A percentile compares a stretch with the other conserved stretches of the same genome.
These are phyloP conservation scores for Geotrichum histeridarum DNA, from an alignment of 1,139 yeast species.

Conservation along the genomic window DNA sequence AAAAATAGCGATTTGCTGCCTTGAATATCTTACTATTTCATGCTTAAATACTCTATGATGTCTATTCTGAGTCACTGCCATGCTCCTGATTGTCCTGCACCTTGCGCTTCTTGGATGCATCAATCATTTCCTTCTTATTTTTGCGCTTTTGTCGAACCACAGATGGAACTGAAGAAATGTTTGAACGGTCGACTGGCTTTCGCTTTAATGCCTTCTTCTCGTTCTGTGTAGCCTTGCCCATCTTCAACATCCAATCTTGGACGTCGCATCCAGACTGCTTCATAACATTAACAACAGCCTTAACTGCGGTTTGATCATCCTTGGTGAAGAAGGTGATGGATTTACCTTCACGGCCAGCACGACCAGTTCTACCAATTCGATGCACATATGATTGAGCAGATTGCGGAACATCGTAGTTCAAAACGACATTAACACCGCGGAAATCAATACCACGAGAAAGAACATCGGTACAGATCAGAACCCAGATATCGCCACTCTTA, in stretches of 20 bases:
- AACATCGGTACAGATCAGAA: slow-evolving; percentile 92
- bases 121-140: slow-evolving; percentile 66
- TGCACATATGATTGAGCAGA: slow-evolving; percentile 94
- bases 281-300: slow-evolving; percentile 89
- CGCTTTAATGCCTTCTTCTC: slow-evolving; percentile 62
- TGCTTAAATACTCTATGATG: neutral
- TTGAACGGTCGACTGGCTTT: slow-evolving; percentile 58
- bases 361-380: slow-evolving; percentile 96
- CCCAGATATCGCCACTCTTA: slow-evolving; percentile 90
- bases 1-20: neutral
- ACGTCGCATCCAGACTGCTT: slow-evolving; percentile 77
- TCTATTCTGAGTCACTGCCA: neutral
- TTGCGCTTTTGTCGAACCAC: slow-evolving; percentile 60
- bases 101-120: slow-evolving; percentile 66
- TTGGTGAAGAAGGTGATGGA: slow-evolving; percentile 93
- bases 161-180: slow-evolving; percentile 83
- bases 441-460: slow-evolving; percentile 95
- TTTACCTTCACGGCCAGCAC: slow-evolving; percentile 92
- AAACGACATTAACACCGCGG: slow-evolving; percentile 88
- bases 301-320: slow-evolving; percentile 71
- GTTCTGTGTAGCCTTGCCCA: slow-evolving; percentile 62
- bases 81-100: slow-evolving; percentile 20
- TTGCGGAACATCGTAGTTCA: slow-evolving; percentile 94
- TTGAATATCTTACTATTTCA: neutral
- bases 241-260: slow-evolving; percentile 75